Conservation (phyloP, 495 filamentous ascomycete species). For the Jackrogersella minutella region DNA sequence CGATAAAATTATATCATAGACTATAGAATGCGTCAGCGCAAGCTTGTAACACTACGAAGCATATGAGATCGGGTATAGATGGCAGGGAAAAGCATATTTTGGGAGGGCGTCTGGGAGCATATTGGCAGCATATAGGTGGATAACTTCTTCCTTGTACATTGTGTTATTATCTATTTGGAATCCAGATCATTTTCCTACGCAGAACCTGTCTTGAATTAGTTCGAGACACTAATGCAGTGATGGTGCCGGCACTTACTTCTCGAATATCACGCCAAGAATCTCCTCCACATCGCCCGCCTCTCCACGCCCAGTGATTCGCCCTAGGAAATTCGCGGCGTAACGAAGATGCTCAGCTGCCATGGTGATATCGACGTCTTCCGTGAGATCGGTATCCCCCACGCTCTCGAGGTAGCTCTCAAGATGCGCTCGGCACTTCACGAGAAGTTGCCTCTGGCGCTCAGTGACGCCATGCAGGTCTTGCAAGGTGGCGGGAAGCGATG, state of each 20-base stretch:
- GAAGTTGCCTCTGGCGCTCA: constrained; percentile 83
- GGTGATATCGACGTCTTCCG: constrained; percentile 71
- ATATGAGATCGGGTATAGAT: constrained; percentile 18
- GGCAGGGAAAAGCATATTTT: constrained; percentile 6
- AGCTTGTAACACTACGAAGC: constrained; percentile 28
- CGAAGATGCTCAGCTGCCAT: constrained; percentile 91
- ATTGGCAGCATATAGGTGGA: constrained; percentile 18
- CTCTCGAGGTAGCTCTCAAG: constrained; percentile 73
- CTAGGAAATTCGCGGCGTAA: constrained; percentile 78
- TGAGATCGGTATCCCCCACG: constrained; percentile 39
- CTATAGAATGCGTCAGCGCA: constrained; percentile 14
- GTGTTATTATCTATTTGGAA: constrained; percentile 10
- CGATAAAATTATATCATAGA: constrained; percentile 38
- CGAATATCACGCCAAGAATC: constrained; percentile 95
- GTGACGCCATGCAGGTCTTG: constrained; percentile 90
- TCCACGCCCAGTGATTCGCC: constrained; percentile 86
- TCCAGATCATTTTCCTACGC: constrained; percentile 50
- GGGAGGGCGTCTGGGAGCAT: constrained; percentile 12
- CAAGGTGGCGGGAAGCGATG: constrained; percentile 64
- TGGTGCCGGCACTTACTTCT: constrained; percentile 70
- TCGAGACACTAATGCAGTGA: background rate
- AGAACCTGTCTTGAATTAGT: constrained; percentile 46
- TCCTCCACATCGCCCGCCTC: constrained; percentile 94
- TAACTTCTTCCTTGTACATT: constrained; percentile 17
- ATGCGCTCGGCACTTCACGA: constrained; percentile 72